phyloP scores from a whole-genome alignment of 306 rosid species.

The Fragaria ananassa region DNA sequence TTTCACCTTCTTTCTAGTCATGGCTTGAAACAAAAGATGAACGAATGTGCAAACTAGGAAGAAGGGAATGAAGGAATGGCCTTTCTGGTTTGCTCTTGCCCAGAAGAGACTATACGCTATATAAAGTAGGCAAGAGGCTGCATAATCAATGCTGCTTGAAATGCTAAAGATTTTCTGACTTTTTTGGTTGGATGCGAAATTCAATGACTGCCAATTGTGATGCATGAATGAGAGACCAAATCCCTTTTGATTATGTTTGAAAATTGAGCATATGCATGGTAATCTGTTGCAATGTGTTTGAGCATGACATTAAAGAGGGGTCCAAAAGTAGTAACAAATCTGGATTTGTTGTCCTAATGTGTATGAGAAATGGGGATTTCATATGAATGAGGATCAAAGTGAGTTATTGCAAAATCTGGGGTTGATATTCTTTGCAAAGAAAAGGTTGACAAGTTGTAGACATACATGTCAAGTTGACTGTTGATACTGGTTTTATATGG shows the following conservation, averaged over 20 bases:
- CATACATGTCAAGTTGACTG: neutral
- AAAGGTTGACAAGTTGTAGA: neutral
- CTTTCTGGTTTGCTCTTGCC: neutral
- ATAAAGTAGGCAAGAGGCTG: neutral
- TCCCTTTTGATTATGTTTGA: neutral
- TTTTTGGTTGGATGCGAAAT: neutral
- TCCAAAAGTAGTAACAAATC: neutral
- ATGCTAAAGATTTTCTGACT: neutral
- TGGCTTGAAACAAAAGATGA: slow-evolving; percentile 7
- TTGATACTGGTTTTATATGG: slow-evolving; percentile 1
- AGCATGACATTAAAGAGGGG: neutral
- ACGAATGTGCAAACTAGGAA: neutral
- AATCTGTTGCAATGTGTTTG: neutral
- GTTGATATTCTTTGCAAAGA: neutral
- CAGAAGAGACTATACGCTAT: neutral
- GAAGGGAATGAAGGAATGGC: neutral
- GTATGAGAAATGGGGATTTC: neutral
- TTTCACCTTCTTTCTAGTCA: slow-evolving; percentile 57
- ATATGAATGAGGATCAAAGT: neutral
- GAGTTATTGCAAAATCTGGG: neutral
- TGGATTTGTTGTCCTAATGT: neutral
- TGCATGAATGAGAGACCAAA: slow-evolving; percentile 2
- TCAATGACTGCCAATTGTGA: neutral
- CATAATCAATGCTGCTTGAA: neutral
- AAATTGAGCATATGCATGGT: neutral